Base-by-base conservation (phyloP, 2,329 filamentous ascomycete genomes). In the Colletotrichum australisinense region DNA sequence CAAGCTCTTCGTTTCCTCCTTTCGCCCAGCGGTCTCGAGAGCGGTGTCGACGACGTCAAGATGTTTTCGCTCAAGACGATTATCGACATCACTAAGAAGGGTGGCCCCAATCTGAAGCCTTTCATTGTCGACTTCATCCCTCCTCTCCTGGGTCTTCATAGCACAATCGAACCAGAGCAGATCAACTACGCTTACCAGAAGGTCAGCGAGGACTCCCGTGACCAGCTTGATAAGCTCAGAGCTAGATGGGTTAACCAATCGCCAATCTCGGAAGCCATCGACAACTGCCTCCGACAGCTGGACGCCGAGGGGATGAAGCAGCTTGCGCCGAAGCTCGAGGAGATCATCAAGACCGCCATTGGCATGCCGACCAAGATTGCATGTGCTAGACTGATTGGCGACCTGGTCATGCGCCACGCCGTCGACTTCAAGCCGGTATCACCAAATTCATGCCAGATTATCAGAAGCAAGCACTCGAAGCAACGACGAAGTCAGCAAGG, bases 331-430 rank as follows among this genome's bases (percentile, higher is more conserved):
- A 90, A 87, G 57, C 88, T 99, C 0, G 93, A 97, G 80, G 88
- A 89, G 35, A 92, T 93, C 0, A 94, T 98, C 83, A 97, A 96
- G 80, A 92, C 89, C 30, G 94, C 95, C 1, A 92, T 99, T 49
- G 96, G 95, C 1, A 92, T 98, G 83, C 96, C 96, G 2, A 97
- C 95, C 0, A 98, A 98, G 84, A 93, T 98, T 60, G 97, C 95
- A 49, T 97, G 95, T 78, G 94, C 93, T 75, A 91, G 95, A 68
- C 92, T 98, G 2, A 87, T 99, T 38, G 93, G 94, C 8, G 95
- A 94, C 0, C 88, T 99, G 8, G 94, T 94, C 63, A 96, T 95
- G 63, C 91, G 95, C 14, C 93, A 96, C 76, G 91, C 90, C 46
- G 88, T 92, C 49, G 86, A 95, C 35, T 94, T 98, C 81, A 89